Evolutionary conservation across 2,329 filamentous ascomycete genomes (phyloP).

Genomic region (Penicillium glabrum): DNA sequence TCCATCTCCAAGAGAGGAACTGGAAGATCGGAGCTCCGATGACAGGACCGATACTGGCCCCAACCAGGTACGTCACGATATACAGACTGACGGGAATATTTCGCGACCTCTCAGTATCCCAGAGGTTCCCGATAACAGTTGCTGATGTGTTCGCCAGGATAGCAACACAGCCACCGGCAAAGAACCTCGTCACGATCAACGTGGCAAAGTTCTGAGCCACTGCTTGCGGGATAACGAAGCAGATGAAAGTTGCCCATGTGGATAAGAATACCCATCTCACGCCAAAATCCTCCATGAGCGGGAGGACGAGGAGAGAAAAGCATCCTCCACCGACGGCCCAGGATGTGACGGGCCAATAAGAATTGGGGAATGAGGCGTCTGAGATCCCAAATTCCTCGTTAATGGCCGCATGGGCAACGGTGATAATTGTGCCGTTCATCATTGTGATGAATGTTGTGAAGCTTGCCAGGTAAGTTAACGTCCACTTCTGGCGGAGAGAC

Average conservation of each 20-base stretch:
- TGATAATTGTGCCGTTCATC: slow-evolving; percentile 42
- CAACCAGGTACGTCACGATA: slow-evolving; percentile 42
- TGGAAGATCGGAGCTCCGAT: slow-evolving; percentile 39
- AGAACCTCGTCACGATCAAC: slow-evolving; percentile 43
- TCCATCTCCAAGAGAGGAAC: slow-evolving; percentile 35
- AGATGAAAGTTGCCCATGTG: slow-evolving; percentile 39
- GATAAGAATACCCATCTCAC: slow-evolving; percentile 42
- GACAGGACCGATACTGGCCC: slow-evolving; percentile 47
- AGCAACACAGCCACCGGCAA: slow-evolving; percentile 45
- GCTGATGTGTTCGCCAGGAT: slow-evolving; percentile 39
- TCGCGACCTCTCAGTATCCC: slow-evolving; percentile 34
- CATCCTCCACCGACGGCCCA: slow-evolving; percentile 32
- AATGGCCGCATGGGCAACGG: slow-evolving; percentile 35
- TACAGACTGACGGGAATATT: slow-evolving; percentile 44
- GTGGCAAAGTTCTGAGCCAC: slow-evolving; percentile 49
- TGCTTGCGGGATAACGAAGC: slow-evolving; percentile 46
- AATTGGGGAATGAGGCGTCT: slow-evolving; percentile 30
- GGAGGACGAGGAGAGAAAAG: slow-evolving; percentile 31
- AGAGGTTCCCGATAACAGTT: slow-evolving; percentile 31
- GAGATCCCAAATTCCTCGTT: slow-evolving; percentile 34
- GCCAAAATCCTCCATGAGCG: slow-evolving; percentile 42
- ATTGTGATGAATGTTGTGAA: slow-evolving; percentile 34
- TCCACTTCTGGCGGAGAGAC: slow-evolving; percentile 38
- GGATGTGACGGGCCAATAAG: slow-evolving; percentile 34
- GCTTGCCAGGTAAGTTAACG: slow-evolving; percentile 25